Base-by-base conservation (phyloP, 768 basidiomycete species). In the Mycena rosella region DNA sequence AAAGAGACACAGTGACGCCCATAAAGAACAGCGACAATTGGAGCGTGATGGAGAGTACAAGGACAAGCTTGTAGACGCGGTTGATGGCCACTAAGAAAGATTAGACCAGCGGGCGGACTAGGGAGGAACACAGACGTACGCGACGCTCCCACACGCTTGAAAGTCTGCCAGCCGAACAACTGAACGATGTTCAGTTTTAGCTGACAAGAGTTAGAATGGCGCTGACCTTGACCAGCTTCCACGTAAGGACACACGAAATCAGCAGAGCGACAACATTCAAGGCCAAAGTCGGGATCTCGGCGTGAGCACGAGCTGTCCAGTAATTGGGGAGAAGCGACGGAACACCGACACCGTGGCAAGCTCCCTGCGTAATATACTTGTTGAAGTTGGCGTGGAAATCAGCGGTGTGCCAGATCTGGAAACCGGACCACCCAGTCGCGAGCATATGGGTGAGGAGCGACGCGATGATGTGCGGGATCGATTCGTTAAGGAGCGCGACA, bases 81-180 rank as follows among this genome's bases (percentile, higher is more conserved):
- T 91, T 92, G 78, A 95, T 93, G 14, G 83, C 83, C 71, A 87
- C 70, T 71, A 26, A 24, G 26, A 57, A 20, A 15, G 22, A 42
- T 29, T 18, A 0, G 38, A 62, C 40, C 26, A 61, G 65, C 20
- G 13, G 7, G n/a, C 24, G 18, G 18, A 36, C 3, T n/a, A 17
- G 6, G 51, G 3, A 26, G 7, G 36, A 56, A 51, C 34, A 14
- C 5, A n/a, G 51, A 56, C 69, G 10, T 52, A 67, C 70, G 79
- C 8, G 89, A 92, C 14, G 93, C 92, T 40, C 93, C 93, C 57
- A 94, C 88, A 63, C 92, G 91, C 77, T 93, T 93, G 85, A 94
- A 95, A 0, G 93, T 95, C 78, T 93, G 91, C 93, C 93, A 95
- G 48, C 93, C 91, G 75, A 92, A 95, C 18, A 84, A 74, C 91